Base-by-base conservation (phyloP, 2,329 filamentous ascomycete genomes). In the Botrytis fragariae region DNA sequence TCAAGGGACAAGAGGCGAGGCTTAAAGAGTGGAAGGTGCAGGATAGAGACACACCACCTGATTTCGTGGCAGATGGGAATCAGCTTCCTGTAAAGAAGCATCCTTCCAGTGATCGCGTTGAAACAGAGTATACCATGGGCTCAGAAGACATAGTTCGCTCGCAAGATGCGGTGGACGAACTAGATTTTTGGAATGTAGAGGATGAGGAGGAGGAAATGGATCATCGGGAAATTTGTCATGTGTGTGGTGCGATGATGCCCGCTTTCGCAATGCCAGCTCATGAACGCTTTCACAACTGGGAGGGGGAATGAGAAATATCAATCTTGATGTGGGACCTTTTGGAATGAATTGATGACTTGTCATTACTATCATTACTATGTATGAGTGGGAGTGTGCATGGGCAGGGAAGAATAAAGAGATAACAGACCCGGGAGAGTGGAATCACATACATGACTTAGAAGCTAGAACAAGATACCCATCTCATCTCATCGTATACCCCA, bases 1-100 rank as follows among this genome's bases (percentile, higher is more conserved):
- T 98, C 81, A 89, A 85, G 78, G 86, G 86, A 72, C 94, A 97
- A 80, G 90, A 93, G 68, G 86, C 89, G 62, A 87, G 90, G 44
- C 83, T 94, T 72, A 89, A 86, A 74, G 89, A 92, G 68, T 95
- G 91, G 84, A 90, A 84, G 69, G 85, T 90, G 1, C 85, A 87
- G 64, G 87, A 87, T 75, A 78, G 76, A 74, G 81, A 82, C 72
- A 76, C 81, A 1, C 78, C 81, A n/a, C 79, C 80, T 60, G 79
- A 80, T 29, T 42, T 68, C 18, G 18, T 42, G 22, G n/a, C 2
- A 16, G 29, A 57, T 42, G 6, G 20, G 37, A 12, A 25, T 32
- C n/a, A 57, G 37, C 29, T 29, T 22, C 10, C 48, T 57, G 51
- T 18, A 57, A 57, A 29, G n/a, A 57, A 57, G 37, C 22, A 42